These are phyloP conservation scores for Irpex sp. DNA, from an alignment of 1,284 basidiomycete genomes.

Conservation along the genomic window DNA sequence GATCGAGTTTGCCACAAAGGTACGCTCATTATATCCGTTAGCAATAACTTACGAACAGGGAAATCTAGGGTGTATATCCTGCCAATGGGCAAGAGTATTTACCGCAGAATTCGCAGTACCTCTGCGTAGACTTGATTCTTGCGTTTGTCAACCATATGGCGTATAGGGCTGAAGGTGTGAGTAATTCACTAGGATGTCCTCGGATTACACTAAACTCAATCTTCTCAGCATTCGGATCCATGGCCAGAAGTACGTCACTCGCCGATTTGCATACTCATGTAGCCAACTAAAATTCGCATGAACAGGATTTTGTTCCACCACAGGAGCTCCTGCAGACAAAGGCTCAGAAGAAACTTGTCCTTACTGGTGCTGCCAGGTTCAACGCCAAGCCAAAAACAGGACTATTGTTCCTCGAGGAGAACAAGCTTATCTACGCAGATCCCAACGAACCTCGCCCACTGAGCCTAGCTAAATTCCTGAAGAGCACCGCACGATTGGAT, in stretches of 20 bases:
- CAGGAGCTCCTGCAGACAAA: conserved; percentile 72
- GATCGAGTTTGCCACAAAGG: conserved; percentile 88
- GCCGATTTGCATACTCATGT: not conserved
- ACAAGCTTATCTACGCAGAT: conserved; percentile 77
- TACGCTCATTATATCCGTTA: conserved; percentile 23
- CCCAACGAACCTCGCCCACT: conserved; percentile 50
- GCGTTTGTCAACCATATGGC: conserved; percentile 89
- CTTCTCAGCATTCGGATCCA: conserved; percentile 33
- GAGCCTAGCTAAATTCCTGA: conserved; percentile 83
- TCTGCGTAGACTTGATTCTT: conserved; percentile 88
- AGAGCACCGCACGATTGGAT: conserved; percentile 83
- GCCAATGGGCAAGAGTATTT: conserved; percentile 64
- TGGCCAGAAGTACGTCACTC: conserved; percentile 55
- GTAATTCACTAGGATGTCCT: conserved; percentile 25
- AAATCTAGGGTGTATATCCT: conserved; percentile 71
- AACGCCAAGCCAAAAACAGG: conserved; percentile 96
- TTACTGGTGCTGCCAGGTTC: conserved; percentile 85
- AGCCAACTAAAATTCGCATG: not conserved
- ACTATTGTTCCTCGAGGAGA: conserved; percentile 86
- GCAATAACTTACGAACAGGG: not conserved
- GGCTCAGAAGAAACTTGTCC: conserved; percentile 82
- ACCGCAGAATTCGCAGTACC: conserved; percentile 77
- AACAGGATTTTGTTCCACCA: conserved; percentile 44
- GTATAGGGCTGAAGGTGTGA: conserved; percentile 67
- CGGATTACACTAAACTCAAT: not conserved